A percentile compares a stretch with the other conserved stretches of the same genome.
Conservation (phyloP, 306 rosid genomes). For the Delonix regia region DNA sequence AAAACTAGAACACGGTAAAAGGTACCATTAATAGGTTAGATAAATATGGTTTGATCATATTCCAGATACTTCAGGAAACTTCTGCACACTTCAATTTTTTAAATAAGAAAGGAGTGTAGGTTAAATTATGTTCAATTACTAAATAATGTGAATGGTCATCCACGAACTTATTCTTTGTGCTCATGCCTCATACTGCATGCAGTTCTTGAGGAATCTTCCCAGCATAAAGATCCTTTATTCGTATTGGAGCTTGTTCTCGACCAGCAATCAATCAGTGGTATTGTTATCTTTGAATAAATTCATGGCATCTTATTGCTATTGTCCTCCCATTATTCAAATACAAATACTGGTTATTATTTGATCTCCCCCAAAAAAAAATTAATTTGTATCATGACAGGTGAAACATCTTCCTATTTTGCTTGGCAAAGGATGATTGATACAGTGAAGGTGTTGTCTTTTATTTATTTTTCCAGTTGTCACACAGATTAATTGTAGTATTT, state of each 20-base stretch:
- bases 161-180: slow-evolving; percentile 21
- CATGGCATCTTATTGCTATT: slow-evolving; percentile 10
- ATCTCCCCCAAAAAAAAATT: slow-evolving; percentile 10
- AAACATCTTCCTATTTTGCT: slow-evolving; percentile 48
- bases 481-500: slow-evolving; percentile 6
- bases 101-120: background rate
- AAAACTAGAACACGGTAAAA: too few relatives aligned
- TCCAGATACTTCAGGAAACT: too few relatives aligned
- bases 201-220: slow-evolving; percentile 79
- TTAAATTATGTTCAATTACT: background rate
- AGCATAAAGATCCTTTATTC: slow-evolving; percentile 67
- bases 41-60: too few relatives aligned
- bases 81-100: background rate
- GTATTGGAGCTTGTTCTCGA: slow-evolving; percentile 57
- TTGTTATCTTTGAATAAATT: slow-evolving; percentile 25
- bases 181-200: slow-evolving; percentile 34
- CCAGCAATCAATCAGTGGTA: slow-evolving; percentile 54
- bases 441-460: slow-evolving; percentile 63
- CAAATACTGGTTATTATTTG: slow-evolving; percentile 6
- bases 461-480: slow-evolving; percentile 24
- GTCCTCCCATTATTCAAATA: background rate
- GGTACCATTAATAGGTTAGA: too few relatives aligned
- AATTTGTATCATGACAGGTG: slow-evolving; percentile 54
- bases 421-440: slow-evolving; percentile 74
- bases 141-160: slow-evolving; percentile 9